These are phyloP conservation scores for Didymella pomorum DNA, from an alignment of 2,329 filamentous ascomycete species.

Conservation along the genomic window DNA sequence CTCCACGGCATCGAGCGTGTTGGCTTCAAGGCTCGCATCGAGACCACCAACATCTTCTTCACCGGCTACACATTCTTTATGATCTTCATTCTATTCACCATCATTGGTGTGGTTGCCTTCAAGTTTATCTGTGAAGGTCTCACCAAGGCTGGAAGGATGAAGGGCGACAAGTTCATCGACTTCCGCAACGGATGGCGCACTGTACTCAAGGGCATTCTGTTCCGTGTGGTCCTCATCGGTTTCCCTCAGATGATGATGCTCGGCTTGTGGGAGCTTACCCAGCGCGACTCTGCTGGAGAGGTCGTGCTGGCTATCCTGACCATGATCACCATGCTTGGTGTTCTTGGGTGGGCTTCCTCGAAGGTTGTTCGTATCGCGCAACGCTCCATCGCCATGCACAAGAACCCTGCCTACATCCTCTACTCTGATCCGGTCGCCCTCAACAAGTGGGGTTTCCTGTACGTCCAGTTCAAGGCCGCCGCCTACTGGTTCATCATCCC, in stretches of 20 bases:
- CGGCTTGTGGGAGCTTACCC: slow-evolving; percentile 92
- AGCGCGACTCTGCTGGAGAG: slow-evolving; percentile 83
- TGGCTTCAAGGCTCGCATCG: slow-evolving; percentile 83
- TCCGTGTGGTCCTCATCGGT: slow-evolving; percentile 86
- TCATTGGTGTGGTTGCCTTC: slow-evolving; percentile 76
- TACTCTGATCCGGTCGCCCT: slow-evolving; percentile 93
- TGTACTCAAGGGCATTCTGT: slow-evolving; percentile 91
- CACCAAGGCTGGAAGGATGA: slow-evolving; percentile 78
- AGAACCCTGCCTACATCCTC: slow-evolving; percentile 95
- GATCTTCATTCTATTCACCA: slow-evolving; percentile 78
- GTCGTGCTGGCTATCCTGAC: slow-evolving; percentile 89
- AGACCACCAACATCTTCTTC: slow-evolving; percentile 91
- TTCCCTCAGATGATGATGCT: slow-evolving; percentile 91
- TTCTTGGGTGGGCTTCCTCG: slow-evolving; percentile 83
- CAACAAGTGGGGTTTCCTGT: slow-evolving; percentile 98
- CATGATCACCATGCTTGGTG: slow-evolving; percentile 78
- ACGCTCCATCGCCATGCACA: slow-evolving; percentile 88
- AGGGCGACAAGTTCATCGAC: slow-evolving; percentile 84
- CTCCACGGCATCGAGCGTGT: slow-evolving; percentile 89
- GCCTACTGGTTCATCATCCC: slow-evolving; percentile 95
- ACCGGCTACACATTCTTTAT: slow-evolving; percentile 90
- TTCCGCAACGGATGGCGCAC: slow-evolving; percentile 95
- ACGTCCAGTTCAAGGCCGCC: slow-evolving; percentile 94
- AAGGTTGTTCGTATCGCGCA: slow-evolving; percentile 91
- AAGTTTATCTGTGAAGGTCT: slow-evolving; percentile 82